Base-by-base conservation (phyloP, 2,329 filamentous ascomycete genomes). In the Chaetomiaceae sp. region DNA sequence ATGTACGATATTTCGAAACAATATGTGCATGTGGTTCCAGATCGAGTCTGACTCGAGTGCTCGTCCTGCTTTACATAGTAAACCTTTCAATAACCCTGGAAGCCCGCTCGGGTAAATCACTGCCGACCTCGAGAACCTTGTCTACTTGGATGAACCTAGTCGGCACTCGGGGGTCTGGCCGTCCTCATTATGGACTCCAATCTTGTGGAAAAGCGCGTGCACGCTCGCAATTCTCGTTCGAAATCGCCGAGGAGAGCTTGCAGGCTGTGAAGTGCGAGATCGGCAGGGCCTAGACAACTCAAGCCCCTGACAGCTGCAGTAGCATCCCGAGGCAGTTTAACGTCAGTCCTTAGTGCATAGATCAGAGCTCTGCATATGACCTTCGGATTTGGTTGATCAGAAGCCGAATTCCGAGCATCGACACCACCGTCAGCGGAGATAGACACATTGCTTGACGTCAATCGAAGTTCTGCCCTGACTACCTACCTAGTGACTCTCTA, bases 261-360 rank as follows among this genome's bases (percentile, higher is more conserved):
- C 23, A 13, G 50, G 50, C 37, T 29, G 38, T 44, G 44, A 33
- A 52, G 18, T 14, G 23, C 30, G 21, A 23, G 54, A 57, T 57
- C 51, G 47, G 48, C 54, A 42, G 20, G 34, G 51, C 29, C 51
- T 57, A 51, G 54, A 54, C 47, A 44, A 30, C 10, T 3, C 1
- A 5, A 27, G 27, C 23, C 13, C 27, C 44, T 16, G 25, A 40
- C n/a, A 30, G 18, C 13, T 18, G 43, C 25, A 34, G 6, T 43
- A 43, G 48, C 25, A 43, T 23, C 32, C 23, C 34, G 25, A 23
- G 34, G 27, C 20, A 25, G 2, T 45, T n/a, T 18, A 13, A 18
- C 9, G 9, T 9, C 20, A 25, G 25, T 40, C 20, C 41, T 40
- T 20, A 6, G 4, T 33, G n/a, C 9, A 32, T 7, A 20, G 13